Evolutionary conservation across 2,329 filamentous ascomycete species (phyloP), one percentile per base, ranked within the genome.

Genomic region (Fusarium abutilonis): DNA sequence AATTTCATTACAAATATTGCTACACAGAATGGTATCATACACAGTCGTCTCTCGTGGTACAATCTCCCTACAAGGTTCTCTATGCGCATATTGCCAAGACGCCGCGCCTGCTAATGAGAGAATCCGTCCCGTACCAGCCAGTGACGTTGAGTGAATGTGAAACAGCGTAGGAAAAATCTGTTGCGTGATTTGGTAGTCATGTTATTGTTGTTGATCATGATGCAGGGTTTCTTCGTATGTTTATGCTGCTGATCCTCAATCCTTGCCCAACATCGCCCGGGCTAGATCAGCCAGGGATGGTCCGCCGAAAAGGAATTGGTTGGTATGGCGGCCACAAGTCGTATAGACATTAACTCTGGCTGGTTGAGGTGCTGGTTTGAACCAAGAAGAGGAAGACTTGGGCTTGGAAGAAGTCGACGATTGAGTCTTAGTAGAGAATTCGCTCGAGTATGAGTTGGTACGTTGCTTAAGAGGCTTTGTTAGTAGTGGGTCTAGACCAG

Each of bases 321-420:
- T 78, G 35, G 81, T 81, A 70, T 85, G 83, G 13, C 83, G 77
- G 13, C 83, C 83, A 59, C 83, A 85, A 55, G 82, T 81, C 32
- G 82, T 84, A 72, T 84, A 78, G 38, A 80, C 77, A 59, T 85
- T 85, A 66, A 79, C 76, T 9, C 85, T 85, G 63, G 80, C 77
- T 9, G 75, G 77, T 17, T 64, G 62, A 14, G 75, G 77, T n/a
- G 75, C 68, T 8, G 77, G 66, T 64, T 73, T 76, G 63, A 76
- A 64, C 53, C 72, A 72, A 48, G 63, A 62, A 58, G 75, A 74
- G 15, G 75, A 67, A 6, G 69, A 64, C 52, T 73, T 76, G 54
- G 74, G 68, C 39, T 68, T 68, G 35, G 71, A 68, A 15, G 71
- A 63, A 23, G 70, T 14, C 6, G 10, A 65, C 8, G 66, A 52